Evolutionary conservation across 1,139 yeast genomes (phyloP).

Genomic region (Wickerhamomyces sp.): DNA sequence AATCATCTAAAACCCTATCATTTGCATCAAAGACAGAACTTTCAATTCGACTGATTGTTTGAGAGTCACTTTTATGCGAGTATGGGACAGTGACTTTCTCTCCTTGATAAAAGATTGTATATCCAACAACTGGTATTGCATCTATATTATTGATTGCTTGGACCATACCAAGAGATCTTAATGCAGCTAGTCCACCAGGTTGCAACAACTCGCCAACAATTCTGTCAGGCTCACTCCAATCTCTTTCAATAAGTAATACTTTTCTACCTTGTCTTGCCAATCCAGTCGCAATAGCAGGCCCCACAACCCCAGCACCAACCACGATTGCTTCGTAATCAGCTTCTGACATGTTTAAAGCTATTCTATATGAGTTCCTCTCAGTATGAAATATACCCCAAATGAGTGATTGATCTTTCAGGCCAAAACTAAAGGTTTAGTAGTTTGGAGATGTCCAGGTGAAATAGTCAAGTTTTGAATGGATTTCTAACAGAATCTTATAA

Average conservation of each 20-base stretch:
- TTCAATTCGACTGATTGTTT: conserved; percentile 44
- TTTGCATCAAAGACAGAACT: conserved; percentile 51
- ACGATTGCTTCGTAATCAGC: conserved; percentile 35
- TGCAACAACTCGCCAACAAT: conserved; percentile 96
- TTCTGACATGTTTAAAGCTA: neutral
- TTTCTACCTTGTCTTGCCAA: conserved; percentile 85
- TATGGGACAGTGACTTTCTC: conserved; percentile 59
- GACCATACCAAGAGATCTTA: conserved; percentile 75
- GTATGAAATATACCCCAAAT: no score
- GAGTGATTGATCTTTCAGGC: no score
- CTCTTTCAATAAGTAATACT: conserved; percentile 70
- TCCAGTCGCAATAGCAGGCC: conserved; percentile 89
- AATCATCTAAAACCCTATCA: conserved; percentile 46
- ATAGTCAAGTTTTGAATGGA: no score
- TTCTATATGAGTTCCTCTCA: no score
- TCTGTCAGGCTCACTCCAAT: conserved; percentile 88
- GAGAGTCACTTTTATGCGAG: conserved; percentile 55
- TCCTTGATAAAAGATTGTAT: conserved; percentile 66
- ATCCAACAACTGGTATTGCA: conserved; percentile 76
- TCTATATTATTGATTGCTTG: conserved; percentile 76
- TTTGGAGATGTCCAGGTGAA: no score
- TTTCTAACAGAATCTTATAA: no score
- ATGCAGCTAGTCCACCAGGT: conserved; percentile 87
- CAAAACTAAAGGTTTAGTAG: no score
- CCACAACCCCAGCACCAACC: conserved; percentile 94